Evolutionary conservation across 2,329 filamentous ascomycete species (phyloP), one percentile per base, ranked within the genome.

Genomic region (Daldinia eschscholtzii): DNA sequence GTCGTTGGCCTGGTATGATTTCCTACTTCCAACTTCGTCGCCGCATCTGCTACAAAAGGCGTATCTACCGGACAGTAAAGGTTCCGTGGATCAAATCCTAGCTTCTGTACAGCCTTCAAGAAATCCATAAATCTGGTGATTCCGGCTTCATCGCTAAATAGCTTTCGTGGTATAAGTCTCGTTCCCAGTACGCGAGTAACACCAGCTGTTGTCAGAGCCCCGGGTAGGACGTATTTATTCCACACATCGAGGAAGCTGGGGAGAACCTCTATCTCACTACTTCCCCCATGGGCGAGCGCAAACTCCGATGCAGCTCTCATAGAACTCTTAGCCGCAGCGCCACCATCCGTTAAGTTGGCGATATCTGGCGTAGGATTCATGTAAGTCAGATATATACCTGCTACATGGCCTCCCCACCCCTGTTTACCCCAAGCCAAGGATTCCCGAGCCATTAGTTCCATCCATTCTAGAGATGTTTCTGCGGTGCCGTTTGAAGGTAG

Each of bases 381-480:
- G 30, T 75, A 69, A 23, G 70, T 74, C 12, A 75, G 50, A 50
- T 70, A 74, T 3, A 65, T 15, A 9, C 74, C 73, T 9, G 55
- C 73, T 6, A 69, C 72, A 39, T 73, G 73, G 0, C 70, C 72
- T 48, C 74, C 74, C 73, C 74, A 74, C 26, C 74, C 74, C 48
- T 75, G 61, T 13, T 63, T 67, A 4, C 73, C 72, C 73, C 74
- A 75, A 26, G 42, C 37, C 6, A 72, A 55, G 10, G 73, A 73
- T 15, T 72, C 48, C 4, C 67, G 63, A 2, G 70, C 66, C 58
- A 73, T 68, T 5, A 74, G 44, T 60, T 70, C 64, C 18, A 74
- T 72, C 74, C 72, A 83, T 62, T 78, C 76, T 13, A 76, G 61
- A 13, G 79, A 77, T 1, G 70, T 69, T 13, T 79, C 75, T 3